phyloP scores from a whole-genome alignment of 768 basidiomycete genomes.

The Agaricus sinodeliciosus region DNA sequence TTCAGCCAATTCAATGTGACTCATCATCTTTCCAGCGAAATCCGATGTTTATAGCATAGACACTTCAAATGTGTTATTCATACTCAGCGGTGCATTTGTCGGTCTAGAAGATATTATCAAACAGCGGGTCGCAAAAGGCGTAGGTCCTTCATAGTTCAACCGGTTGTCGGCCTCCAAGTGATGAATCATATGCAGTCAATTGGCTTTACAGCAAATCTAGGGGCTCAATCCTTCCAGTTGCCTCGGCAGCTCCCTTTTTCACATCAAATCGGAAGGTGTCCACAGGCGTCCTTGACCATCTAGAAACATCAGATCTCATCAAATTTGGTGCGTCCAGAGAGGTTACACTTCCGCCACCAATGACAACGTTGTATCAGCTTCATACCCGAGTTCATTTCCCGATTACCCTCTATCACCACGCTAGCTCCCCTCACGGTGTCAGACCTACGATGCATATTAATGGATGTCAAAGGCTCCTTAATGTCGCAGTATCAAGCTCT shows the following conservation, averaged over 20 bases:
- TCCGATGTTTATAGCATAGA: constrained; percentile 73
- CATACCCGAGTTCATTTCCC: constrained; percentile 93
- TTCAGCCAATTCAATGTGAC: neutral
- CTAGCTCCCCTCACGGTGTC: constrained; percentile 70
- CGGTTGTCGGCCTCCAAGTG: neutral
- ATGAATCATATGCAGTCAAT: constrained; percentile 58
- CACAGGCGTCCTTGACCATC: constrained; percentile 54
- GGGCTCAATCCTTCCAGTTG: constrained; percentile 26
- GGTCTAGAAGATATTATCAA: constrained; percentile 82
- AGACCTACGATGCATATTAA: constrained; percentile 86
- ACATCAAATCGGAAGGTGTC: constrained; percentile 60
- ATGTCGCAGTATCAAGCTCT: constrained; percentile 85
- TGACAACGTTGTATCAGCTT: constrained; percentile 40
- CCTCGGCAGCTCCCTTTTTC: constrained; percentile 54
- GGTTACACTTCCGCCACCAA: neutral
- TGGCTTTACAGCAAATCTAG: constrained; percentile 54
- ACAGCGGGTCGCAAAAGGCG: constrained; percentile 77
- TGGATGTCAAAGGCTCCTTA: constrained; percentile 87
- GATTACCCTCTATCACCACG: constrained; percentile 87
- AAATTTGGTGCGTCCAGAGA: constrained; percentile 53
- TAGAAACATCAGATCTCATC: constrained; percentile 77
- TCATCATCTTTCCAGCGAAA: constrained; percentile 29
- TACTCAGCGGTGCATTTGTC: constrained; percentile 92
- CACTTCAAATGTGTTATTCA: constrained; percentile 91
- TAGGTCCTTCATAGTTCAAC: constrained; percentile 30